Evolutionary conservation across 441 rosid genomes (phyloP), one percentile per base, ranked within the genome.

Genomic region (Syzygium malaccense): DNA sequence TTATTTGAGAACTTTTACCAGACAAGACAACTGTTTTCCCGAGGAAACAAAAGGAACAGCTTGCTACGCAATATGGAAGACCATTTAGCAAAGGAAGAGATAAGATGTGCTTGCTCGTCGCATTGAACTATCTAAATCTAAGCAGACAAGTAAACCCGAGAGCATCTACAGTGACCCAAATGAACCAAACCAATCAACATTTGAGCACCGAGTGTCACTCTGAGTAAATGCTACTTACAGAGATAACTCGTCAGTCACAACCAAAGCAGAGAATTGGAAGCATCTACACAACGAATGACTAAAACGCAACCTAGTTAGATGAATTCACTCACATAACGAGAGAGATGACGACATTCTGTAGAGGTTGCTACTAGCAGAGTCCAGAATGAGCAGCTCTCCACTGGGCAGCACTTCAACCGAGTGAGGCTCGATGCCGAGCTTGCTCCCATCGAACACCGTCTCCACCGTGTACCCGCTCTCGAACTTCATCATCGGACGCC

Each of bases 401-500:
- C 91, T 93, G 2, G 99, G 94, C 89, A 96, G 90, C 86, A 95
- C 93, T 93, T 97, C 95, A 51, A 98, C 95, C 9, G 98, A 93
- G 90, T 93, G 91, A 17, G 99, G 99, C 91, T 97, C 99, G 85
- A 97, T 92, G 86, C 99, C 99, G 86, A 96, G 98, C 90, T 97
- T 98, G 91, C 99, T 98, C 90, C 99, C 99, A 90, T 98, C 99
- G 90, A 97, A 94, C 75, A 97, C 98, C 5, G 99, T 98, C 89
- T 98, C 99, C 91, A 97, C 99, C 64, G 94, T 89, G 88, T 96
- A 97, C 48, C 99, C 99, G 91, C 93, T 91, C 89, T 98, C 99
- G 54, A 93, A 97, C 93, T 96, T 98, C 98, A 98, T 95, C 96
- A 93, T 91, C 86, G 99, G 94, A 91, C 96, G 97, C 89, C 96